Percentiles rank a stretch among this genome's conserved stretches.
Conservation (phyloP, 2,329 filamentous ascomycete genomes). For the Diplodia mutila region DNA sequence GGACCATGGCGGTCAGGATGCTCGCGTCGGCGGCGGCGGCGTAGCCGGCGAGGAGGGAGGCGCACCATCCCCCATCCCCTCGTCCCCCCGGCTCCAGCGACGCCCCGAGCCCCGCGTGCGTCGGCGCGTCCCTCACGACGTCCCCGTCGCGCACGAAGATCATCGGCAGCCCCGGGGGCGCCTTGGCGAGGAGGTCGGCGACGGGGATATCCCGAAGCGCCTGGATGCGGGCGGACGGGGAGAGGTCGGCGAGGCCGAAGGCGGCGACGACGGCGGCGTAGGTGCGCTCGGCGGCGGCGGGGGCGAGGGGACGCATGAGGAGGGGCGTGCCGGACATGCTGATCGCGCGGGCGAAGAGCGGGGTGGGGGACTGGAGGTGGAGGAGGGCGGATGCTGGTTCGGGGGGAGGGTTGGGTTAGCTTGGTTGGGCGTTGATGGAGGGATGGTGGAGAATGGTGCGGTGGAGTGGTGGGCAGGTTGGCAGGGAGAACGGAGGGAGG, state of each 20-base stretch:
- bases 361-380: slow-evolving; percentile 39
- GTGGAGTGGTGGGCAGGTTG: too few relatives aligned
- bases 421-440: background rate
- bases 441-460: background rate
- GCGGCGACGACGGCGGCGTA: slow-evolving; percentile 48
- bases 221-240: slow-evolving; percentile 47
- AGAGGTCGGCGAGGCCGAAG: slow-evolving; percentile 44
- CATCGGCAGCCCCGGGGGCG: slow-evolving; percentile 42
- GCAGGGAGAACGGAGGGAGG: too few relatives aligned
- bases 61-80: slow-evolving; percentile 47
- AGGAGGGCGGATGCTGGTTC: slow-evolving; percentile 22
- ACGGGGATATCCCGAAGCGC: slow-evolving; percentile 46
- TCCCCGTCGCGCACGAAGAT: slow-evolving; percentile 36
- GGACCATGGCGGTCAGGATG: background rate
- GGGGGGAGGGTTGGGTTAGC: slow-evolving; percentile 25
- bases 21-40: slow-evolving; percentile 46
- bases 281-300: slow-evolving; percentile 44
- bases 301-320: slow-evolving; percentile 46
- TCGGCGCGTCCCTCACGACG: background rate
- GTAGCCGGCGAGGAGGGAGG: slow-evolving; percentile 54
- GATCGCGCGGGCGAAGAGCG: slow-evolving; percentile 49
- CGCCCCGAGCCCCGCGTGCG: slow-evolving; percentile 25
- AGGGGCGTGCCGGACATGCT: slow-evolving; percentile 35
- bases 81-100: slow-evolving; percentile 25
- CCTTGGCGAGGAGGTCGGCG: slow-evolving; percentile 47